Evolutionary conservation across 2,329 filamentous ascomycete species (phyloP).

Genomic region (Claviceps capensis): DNA sequence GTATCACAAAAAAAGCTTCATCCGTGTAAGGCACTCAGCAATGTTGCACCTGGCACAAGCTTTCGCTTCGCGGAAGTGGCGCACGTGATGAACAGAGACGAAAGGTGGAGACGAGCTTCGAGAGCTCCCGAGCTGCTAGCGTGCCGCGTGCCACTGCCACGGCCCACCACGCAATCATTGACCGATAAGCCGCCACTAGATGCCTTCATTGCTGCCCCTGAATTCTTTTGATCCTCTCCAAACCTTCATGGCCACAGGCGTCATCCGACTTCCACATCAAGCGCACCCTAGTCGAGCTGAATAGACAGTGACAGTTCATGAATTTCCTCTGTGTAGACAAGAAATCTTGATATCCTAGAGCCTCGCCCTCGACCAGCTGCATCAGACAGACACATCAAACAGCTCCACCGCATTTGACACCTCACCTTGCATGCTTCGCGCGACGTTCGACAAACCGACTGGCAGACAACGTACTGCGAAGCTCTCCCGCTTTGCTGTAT

Average conservation of each 20-base stretch:
- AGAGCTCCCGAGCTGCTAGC: neutral
- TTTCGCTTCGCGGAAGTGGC: neutral
- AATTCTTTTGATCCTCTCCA: neutral
- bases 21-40: neutral
- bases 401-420: slow-evolving; percentile 10
- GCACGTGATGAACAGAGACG: neutral
- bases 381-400: slow-evolving; percentile 1
- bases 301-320: no score
- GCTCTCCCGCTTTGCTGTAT: neutral
- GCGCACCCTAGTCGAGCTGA: no score
- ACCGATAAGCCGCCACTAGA: neutral
- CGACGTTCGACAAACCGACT: slow-evolving; percentile 2
- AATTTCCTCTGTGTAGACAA: no score
- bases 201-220: neutral
- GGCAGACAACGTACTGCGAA: neutral
- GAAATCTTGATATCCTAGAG: neutral
- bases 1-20: no score
- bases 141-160: neutral
- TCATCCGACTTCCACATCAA: neutral
- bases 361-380: neutral
- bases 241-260: neutral
- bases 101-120: neutral
- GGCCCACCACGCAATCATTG: neutral
- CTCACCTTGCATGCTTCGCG: slow-evolving; percentile 11
- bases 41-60: neutral